phyloP scores from a whole-genome alignment of 768 basidiomycete genomes.

The Psilocybe cyanescens region DNA sequence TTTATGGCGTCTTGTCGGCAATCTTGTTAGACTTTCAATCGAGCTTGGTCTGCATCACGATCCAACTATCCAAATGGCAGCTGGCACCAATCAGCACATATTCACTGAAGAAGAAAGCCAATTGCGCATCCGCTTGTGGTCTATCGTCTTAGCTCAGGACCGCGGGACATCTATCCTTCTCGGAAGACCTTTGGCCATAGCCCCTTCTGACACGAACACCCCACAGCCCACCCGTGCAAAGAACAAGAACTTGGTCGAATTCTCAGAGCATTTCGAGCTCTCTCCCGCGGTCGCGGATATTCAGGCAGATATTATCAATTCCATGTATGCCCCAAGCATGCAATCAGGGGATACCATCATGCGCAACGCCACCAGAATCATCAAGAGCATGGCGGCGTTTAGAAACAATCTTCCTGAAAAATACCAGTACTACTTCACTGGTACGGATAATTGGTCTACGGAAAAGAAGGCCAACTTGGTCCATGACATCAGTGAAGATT shows the following conservation, averaged over 20 bases:
- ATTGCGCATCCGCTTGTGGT: constrained; percentile 83
- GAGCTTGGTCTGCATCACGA: constrained; percentile 90
- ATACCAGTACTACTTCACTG: constrained; percentile 78
- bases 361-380: constrained; percentile 78
- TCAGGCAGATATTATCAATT: constrained; percentile 89
- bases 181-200: constrained; percentile 82
- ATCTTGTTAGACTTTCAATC: constrained; percentile 78
- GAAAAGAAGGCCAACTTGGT: constrained; percentile 71
- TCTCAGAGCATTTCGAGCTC: constrained; percentile 80
- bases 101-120: constrained; percentile 82
- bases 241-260: constrained; percentile 44
- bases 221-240: constrained; percentile 64
- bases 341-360: constrained; percentile 72
- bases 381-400: constrained; percentile 76
- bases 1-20: constrained; percentile 87
- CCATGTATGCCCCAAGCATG: constrained; percentile 77
- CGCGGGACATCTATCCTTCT: constrained; percentile 88
- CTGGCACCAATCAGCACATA: constrained; percentile 38
- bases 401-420: constrained; percentile 68
- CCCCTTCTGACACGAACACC: constrained; percentile 84
- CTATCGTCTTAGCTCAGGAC: constrained; percentile 84
- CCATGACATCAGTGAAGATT: constrained; percentile 76
- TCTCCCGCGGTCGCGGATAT: constrained; percentile 81
- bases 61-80: constrained; percentile 63
- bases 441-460: constrained; percentile 73